These are phyloP conservation scores for Claviceps pazoutovae DNA, from an alignment of 2,329 filamentous ascomycete genomes.

Conservation along the genomic window DNA sequence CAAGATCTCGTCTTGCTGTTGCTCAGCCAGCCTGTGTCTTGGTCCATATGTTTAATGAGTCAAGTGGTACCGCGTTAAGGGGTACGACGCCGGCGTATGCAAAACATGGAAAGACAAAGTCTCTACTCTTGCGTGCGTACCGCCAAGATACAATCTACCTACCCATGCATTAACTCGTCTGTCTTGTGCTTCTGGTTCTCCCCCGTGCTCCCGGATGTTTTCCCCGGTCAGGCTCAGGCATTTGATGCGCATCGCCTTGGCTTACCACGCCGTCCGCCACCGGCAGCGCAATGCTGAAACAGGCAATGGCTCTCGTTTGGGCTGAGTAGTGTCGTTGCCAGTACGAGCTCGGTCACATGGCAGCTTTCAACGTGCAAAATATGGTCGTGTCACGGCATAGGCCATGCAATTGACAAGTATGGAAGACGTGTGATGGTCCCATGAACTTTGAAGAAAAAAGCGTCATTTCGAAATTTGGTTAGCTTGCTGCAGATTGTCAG, in stretches of 20 bases:
- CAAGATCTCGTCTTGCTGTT: too few species aligned
- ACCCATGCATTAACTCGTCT: neutral
- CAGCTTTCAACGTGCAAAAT: constrained; percentile 2
- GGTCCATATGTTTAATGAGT: neutral
- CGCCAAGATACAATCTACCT: neutral
- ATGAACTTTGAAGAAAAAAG: too few species aligned
- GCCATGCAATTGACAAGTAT: neutral
- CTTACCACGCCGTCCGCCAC: neutral
- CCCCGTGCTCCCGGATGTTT: neutral
- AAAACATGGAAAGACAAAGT: too few species aligned
- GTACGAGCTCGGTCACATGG: neutral
- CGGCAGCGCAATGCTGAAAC: neutral
- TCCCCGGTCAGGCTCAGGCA: neutral
- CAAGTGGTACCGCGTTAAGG: neutral
- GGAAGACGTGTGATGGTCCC: neutral
- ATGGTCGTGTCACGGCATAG: neutral
- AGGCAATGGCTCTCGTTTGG: neutral
- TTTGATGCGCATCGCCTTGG: neutral
- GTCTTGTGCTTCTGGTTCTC: neutral
- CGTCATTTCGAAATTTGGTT: too few species aligned
- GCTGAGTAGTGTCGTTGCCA: neutral
- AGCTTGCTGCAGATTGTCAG: too few species aligned
- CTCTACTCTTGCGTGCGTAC: too few species aligned
- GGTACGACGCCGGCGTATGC: neutral
- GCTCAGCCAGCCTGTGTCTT: too few species aligned